Conservation (phyloP, 192 early-diverging fungal genomes). For the Coemansia pectinata region DNA sequence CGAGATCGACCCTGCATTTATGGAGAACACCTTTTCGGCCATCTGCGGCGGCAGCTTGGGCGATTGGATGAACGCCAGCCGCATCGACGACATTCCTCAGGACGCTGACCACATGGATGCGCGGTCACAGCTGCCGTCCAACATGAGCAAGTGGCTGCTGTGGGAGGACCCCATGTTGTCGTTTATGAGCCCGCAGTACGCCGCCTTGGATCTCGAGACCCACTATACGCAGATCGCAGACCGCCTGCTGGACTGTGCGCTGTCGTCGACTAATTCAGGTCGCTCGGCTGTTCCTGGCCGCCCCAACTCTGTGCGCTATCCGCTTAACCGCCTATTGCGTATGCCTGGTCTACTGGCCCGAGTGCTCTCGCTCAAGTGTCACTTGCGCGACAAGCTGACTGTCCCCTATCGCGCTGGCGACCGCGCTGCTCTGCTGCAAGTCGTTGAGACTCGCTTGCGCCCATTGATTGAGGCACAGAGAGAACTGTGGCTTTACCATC, state of each 20-base stretch:
- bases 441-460: constrained; percentile 59
- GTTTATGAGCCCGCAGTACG: constrained; percentile 80
- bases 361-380: constrained; percentile 69
- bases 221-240: constrained; percentile 64
- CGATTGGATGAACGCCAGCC: constrained; percentile 70
- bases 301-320: constrained; percentile 46
- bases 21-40: constrained; percentile 69
- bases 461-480: constrained; percentile 65
- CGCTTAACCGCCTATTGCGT: constrained; percentile 68
- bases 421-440: constrained; percentile 57
- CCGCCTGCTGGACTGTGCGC: constrained; percentile 56
- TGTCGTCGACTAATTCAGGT: constrained; percentile 19
- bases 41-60: constrained; percentile 80
- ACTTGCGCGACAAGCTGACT: constrained; percentile 64
- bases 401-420: constrained; percentile 61
- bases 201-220: constrained; percentile 62
- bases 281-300: constrained; percentile 8
- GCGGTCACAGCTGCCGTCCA: constrained; percentile 64
- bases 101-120: constrained; percentile 43
- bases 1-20: constrained; percentile 61
- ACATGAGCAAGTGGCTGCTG: constrained; percentile 80
- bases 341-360: constrained; percentile 69
- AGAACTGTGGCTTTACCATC: constrained; percentile 78
- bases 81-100: constrained; percentile 56
- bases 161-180: constrained; percentile 83